Evolutionary conservation across 768 basidiomycete genomes (phyloP), one percentile per base, ranked within the genome.

Genomic region (Flagelloscypha sp.): DNA sequence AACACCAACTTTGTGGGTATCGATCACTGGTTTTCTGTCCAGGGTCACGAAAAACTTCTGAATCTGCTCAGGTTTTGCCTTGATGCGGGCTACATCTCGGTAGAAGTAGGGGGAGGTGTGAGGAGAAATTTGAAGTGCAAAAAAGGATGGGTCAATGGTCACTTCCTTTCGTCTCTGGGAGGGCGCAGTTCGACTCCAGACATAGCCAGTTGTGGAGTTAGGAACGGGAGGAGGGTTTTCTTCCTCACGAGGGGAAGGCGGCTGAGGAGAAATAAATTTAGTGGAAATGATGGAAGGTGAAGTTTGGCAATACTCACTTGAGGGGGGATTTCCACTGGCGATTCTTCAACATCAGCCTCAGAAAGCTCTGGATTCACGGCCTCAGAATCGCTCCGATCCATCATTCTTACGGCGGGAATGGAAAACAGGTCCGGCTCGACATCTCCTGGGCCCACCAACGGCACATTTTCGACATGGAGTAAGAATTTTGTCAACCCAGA

Each of bases 1-100:
- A 38, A 99, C 84, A 3, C 89, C 95, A 23, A 98, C 83, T 57
- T 95, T 94, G 58, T 98, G 89, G 0, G 87, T 92, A 57, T 99
- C 95, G 41, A 99, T 93, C 47, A 98, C 90, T 0, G 92, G 93
- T 27, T 85, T 83, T 27, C 73, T 65, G 47, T 95, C 90, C 29
- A 98, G 68, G 6, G 68, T 70, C 17, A 70, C 64, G 43, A 92
- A 63, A 40, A 81, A 75, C 18, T 68, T 62, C 3, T 72, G 58
- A 24, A 85, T 67, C 10, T 61, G 56, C 1, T 77, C 63, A 7
- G 73, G 62, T 30, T 79, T 72, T 4, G 65, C 54, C 4, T 80
- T 60, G 8, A 71, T 62, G 36, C 66, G 69, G 40, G 64, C 54
- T 21, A 56, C 57, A 43, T 61, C 70, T 24, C 62, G 71, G 45